phyloP scores from a whole-genome alignment of 106 monocot species.

The Agapanthus africanus region DNA sequence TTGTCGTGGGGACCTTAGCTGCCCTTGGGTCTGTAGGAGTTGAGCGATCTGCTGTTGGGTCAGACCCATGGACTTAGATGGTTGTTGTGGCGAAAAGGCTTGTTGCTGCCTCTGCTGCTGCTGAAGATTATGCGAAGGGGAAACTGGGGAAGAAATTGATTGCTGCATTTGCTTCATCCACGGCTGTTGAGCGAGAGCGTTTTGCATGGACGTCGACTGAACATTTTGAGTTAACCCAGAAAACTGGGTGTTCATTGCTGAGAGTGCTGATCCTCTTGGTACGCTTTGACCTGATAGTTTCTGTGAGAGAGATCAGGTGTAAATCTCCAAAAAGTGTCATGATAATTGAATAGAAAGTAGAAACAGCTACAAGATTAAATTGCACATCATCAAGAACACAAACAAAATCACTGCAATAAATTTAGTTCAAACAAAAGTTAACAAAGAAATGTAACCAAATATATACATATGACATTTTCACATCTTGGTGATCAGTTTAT shows the following conservation, averaged over 20 bases:
- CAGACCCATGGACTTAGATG: constrained; percentile 37
- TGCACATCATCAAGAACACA: too few relatives aligned
- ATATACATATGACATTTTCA: too few relatives aligned
- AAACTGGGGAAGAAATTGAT: constrained; percentile 32
- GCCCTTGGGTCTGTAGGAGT: constrained; percentile 53
- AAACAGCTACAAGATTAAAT: too few relatives aligned
- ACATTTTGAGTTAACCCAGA: constrained; percentile 74
- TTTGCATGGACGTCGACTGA: constrained; percentile 45
- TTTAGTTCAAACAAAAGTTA: too few relatives aligned
- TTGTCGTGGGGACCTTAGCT: constrained; percentile 29
- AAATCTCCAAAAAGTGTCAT: too few relatives aligned
- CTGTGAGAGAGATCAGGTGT: too few relatives aligned
- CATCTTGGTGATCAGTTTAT: too few relatives aligned
- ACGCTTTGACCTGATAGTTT: constrained; percentile 63
- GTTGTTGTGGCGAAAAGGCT: constrained; percentile 38
- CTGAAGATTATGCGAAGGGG: constrained; percentile 60
- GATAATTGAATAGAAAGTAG: too few relatives aligned
- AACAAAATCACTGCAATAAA: too few relatives aligned
- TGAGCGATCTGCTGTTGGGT: constrained; percentile 62
- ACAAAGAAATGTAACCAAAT: too few relatives aligned
- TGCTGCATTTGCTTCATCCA: constrained; percentile 71
- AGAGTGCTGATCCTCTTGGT: constrained; percentile 50
- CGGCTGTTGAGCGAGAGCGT: constrained; percentile 50
- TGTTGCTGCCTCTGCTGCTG: constrained; percentile 45
- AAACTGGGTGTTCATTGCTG: constrained; percentile 54